Evolutionary conservation across 306 rosid species (phyloP).

Genomic region (Quillaja saponaria): DNA sequence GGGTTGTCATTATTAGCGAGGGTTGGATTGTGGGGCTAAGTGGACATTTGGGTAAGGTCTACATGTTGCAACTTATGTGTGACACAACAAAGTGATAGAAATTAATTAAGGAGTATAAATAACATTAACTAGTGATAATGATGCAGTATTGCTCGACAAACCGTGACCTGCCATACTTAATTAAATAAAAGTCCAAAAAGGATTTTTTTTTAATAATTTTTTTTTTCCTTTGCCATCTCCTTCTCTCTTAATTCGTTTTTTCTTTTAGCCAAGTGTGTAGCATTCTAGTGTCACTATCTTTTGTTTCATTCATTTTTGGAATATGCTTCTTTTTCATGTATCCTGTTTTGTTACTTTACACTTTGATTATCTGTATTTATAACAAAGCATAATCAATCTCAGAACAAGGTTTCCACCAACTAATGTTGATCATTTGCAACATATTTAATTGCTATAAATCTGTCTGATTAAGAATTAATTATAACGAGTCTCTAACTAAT

Average conservation of each 20-base stretch:
- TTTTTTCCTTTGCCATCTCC: conserved; percentile 23
- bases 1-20: conserved; percentile 57
- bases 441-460: conserved; percentile 37
- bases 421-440: conserved; percentile 19
- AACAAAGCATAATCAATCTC: conserved; percentile 32
- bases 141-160: conserved; percentile 61
- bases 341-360: conserved; percentile 20
- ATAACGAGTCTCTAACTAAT: conserved; percentile 25
- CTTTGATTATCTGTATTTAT: conserved; percentile 41
- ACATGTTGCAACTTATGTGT: conserved; percentile 58
- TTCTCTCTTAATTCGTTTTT: conserved; percentile 25
- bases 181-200: conserved; percentile 35
- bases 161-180: conserved; percentile 47
- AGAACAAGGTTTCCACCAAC: conserved; percentile 31
- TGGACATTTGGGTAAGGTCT: conserved; percentile 55
- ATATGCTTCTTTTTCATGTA: conserved; percentile 36
- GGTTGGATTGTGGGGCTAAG: conserved; percentile 39
- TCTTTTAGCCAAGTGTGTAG: conserved; percentile 24
- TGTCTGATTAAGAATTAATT: conserved; percentile 6
- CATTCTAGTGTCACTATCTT: conserved; percentile 46
- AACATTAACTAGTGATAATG: conserved; percentile 38
- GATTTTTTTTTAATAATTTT: neutral
- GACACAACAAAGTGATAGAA: conserved; percentile 53
- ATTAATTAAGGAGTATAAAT: conserved; percentile 36
- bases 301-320: conserved; percentile 50